A percentile compares a stretch with the other conserved stretches of the same genome.
Conservation (phyloP, 345 rosid genomes). For the Murraya paniculata region DNA sequence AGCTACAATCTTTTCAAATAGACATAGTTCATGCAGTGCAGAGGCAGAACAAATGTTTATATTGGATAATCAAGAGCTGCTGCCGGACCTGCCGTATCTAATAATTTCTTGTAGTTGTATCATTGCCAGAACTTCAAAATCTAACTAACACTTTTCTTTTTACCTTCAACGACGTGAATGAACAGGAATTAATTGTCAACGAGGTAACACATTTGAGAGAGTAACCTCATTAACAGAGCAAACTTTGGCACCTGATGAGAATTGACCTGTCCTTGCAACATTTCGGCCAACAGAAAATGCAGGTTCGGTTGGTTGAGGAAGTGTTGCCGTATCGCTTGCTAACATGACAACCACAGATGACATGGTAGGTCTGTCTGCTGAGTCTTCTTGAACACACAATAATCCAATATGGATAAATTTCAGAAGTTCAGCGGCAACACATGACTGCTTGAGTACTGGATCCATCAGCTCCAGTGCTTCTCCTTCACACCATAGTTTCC, state of each 20-base stretch:
- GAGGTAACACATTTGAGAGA: slow-evolving; percentile 8
- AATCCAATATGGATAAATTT: background rate
- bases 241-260: background rate
- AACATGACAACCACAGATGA: background rate
- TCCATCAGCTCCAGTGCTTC: background rate
- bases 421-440: background rate
- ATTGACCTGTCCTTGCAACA: background rate
- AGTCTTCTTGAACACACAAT: slow-evolving; percentile 20
- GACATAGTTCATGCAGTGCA: too few species aligned
- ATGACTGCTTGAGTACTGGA: background rate
- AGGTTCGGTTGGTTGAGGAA: slow-evolving; percentile 17
- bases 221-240: slow-evolving; percentile 8
- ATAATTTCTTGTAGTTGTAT: too few species aligned
- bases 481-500: background rate
- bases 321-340: slow-evolving; percentile 4
- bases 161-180: too few species aligned
- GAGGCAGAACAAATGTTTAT: too few species aligned
- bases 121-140: too few species aligned
- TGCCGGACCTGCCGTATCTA: too few species aligned
- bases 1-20: too few species aligned
- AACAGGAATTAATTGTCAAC: background rate
- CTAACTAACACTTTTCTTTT: too few species aligned
- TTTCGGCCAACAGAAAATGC: slow-evolving; percentile 14
- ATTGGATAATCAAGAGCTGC: too few species aligned
- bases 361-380: slow-evolving; percentile 11